phyloP scores from a whole-genome alignment of 140 eudicot species.

The Cichorium intybus region DNA sequence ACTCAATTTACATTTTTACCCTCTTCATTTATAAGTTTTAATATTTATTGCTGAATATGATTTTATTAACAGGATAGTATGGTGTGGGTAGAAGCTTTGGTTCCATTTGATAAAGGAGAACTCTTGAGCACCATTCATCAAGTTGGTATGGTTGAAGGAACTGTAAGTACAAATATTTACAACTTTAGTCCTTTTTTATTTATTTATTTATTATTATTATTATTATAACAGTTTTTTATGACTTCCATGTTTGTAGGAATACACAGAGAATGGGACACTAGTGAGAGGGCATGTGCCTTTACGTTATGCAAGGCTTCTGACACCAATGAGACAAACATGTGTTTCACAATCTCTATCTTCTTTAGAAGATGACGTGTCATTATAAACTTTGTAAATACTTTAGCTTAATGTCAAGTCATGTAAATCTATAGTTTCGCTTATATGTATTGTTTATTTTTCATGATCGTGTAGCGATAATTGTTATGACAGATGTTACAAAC shows the following conservation, averaged over 20 bases:
- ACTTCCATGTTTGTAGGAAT: no score
- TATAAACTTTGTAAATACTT: constrained; percentile 20
- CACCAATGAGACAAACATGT: constrained; percentile 85
- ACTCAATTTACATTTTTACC: neutral
- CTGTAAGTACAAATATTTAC: constrained; percentile 51
- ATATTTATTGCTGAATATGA: neutral
- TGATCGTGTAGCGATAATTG: no score
- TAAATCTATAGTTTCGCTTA: neutral
- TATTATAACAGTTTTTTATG: no score
- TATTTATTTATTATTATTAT: neutral
- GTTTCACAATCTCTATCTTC: constrained; percentile 28
- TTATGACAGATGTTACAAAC: no score
- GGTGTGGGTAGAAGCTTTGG: constrained; percentile 98
- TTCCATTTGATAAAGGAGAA: constrained; percentile 95
- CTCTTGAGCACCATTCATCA: constrained; percentile 87
- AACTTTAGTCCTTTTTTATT: neutral
- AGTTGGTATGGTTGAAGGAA: constrained; percentile 86
- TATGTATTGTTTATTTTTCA: no score
- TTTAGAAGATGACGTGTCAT: constrained; percentile 11
- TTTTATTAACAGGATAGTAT: constrained; percentile 62
- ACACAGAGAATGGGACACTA: constrained; percentile 82
- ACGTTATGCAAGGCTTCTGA: constrained; percentile 85
- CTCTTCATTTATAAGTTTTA: neutral
- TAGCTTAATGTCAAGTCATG: constrained; percentile 2
- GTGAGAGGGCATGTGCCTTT: constrained; percentile 89